Evolutionary conservation across 2,329 filamentous ascomycete species (phyloP).

Genomic region (Aspergillus melleus): DNA sequence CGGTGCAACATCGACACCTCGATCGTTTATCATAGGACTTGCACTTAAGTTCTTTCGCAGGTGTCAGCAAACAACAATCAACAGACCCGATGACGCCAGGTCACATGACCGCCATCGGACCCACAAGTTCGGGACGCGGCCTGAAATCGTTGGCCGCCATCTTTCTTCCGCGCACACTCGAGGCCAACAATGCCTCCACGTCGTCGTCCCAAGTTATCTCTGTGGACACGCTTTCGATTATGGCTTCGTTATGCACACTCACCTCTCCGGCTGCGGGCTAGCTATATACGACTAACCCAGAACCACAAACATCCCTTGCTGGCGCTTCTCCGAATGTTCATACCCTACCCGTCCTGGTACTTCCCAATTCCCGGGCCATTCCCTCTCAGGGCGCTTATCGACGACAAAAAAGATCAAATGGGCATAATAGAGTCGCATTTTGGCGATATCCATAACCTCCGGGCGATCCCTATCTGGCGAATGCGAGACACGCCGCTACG

Average conservation of each 20-base stretch:
- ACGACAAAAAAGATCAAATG: conserved; percentile 8
- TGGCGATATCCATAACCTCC: conserved; percentile 25
- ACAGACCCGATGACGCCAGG: too few relatives aligned
- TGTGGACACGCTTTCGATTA: conserved; percentile 13
- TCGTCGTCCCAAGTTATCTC: conserved; percentile 13
- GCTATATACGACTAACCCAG: conserved; percentile 20
- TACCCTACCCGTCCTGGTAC: conserved; percentile 26
- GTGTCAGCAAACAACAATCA: too few relatives aligned
- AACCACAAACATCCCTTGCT: conserved; percentile 21
- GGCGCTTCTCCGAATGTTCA: conserved; percentile 22
- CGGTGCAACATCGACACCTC: too few relatives aligned
- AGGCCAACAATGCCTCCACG: conserved; percentile 10
- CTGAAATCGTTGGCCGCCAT: neutral
- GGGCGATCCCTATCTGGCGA: conserved; percentile 27
- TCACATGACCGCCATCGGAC: neutral
- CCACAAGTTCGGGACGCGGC: too few relatives aligned
- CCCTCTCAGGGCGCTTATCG: conserved; percentile 14
- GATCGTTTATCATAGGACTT: too few relatives aligned
- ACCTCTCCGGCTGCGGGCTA: conserved; percentile 23
- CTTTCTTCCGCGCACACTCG: neutral
- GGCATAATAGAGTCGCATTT: conserved; percentile 6
- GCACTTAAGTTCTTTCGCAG: too few relatives aligned
- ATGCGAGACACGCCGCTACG: conserved; percentile 30
- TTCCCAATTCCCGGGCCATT: conserved; percentile 23
- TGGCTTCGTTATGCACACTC: conserved; percentile 17